Conservation (phyloP, 2,329 filamentous ascomycete species). For the Trematosphaeria pertusa region DNA sequence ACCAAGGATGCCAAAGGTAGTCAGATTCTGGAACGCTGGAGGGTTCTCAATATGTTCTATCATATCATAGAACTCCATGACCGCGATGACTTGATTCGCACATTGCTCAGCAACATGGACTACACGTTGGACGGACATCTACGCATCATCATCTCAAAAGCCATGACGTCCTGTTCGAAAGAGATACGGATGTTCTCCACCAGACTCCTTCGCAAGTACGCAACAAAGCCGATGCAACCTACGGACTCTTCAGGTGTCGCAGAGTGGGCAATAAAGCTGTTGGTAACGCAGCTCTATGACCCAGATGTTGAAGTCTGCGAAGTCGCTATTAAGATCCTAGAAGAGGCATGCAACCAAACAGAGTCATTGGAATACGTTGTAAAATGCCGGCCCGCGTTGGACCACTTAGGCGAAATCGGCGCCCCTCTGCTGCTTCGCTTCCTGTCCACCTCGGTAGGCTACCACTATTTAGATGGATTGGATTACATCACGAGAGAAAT, state of each 20-base stretch:
- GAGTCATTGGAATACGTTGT: constrained; percentile 94
- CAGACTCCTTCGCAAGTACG: constrained; percentile 85
- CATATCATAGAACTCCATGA: constrained; percentile 93
- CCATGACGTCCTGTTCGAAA: constrained; percentile 88
- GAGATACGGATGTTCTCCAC: constrained; percentile 90
- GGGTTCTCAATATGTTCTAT: constrained; percentile 99
- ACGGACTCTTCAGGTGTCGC: constrained; percentile 66
- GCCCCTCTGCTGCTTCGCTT: constrained; percentile 92
- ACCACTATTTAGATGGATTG: constrained; percentile 93
- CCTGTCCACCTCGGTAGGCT: constrained; percentile 93
- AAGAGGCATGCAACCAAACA: constrained; percentile 95
- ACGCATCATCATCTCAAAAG: constrained; percentile 90
- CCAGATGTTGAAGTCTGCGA: constrained; percentile 97
- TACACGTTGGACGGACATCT: constrained; percentile 86
- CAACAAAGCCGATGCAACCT: constrained; percentile 63
- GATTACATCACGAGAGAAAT: constrained; percentile 99
- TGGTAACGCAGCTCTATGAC: constrained; percentile 99
- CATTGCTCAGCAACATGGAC: constrained; percentile 89
- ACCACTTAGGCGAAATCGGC: constrained; percentile 95
- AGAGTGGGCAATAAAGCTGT: constrained; percentile 93
- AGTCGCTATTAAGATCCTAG: constrained; percentile 93
- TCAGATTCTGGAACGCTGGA: constrained; percentile 91
- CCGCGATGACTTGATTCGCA: constrained; percentile 88
- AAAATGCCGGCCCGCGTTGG: constrained; percentile 90
- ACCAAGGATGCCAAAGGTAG: constrained; percentile 84